Conservation (phyloP, 2,329 filamentous ascomycete genomes). For the Colletotrichum graminicola region DNA sequence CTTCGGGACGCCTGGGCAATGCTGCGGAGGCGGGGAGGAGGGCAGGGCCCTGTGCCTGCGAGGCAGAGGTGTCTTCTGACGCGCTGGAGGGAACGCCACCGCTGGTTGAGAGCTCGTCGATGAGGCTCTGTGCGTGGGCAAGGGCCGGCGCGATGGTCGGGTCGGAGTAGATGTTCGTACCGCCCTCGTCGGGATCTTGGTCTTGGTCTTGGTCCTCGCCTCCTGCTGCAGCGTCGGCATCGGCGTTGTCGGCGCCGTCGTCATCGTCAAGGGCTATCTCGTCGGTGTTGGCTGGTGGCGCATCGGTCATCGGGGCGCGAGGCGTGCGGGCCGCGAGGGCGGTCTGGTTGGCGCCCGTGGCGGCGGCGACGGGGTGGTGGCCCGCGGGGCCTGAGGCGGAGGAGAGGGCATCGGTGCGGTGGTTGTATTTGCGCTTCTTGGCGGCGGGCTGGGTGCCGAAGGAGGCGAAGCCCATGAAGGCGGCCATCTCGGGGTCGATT, state of each 20-base stretch:
- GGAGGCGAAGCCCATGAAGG: slow-evolving; percentile 78
- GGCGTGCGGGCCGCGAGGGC: slow-evolving; percentile 51
- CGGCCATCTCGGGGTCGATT: slow-evolving; percentile 64
- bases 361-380: slow-evolving; percentile 42
- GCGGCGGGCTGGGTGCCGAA: slow-evolving; percentile 70
- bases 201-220: slow-evolving; percentile 6
- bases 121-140: slow-evolving; percentile 37
- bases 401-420: slow-evolving; percentile 64
- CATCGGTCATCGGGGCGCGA: slow-evolving; percentile 35
- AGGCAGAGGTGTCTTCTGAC: neutral
- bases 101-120: slow-evolving; percentile 34
- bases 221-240: slow-evolving; percentile 52
- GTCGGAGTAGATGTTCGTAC: slow-evolving; percentile 23
- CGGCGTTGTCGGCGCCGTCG: slow-evolving; percentile 46
- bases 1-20: slow-evolving; percentile 34
- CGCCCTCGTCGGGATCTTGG: slow-evolving; percentile 28
- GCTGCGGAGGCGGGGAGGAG: slow-evolving; percentile 5
- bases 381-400: slow-evolving; percentile 30
- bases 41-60: slow-evolving; percentile 24
- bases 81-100: neutral
- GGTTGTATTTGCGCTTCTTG: slow-evolving; percentile 78
- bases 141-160: slow-evolving; percentile 37
- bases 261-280: slow-evolving; percentile 61
- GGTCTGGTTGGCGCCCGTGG: slow-evolving; percentile 52
- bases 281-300: slow-evolving; percentile 52